Conservation (phyloP, 805 yeast genomes). For the Yarrowia sp. region DNA sequence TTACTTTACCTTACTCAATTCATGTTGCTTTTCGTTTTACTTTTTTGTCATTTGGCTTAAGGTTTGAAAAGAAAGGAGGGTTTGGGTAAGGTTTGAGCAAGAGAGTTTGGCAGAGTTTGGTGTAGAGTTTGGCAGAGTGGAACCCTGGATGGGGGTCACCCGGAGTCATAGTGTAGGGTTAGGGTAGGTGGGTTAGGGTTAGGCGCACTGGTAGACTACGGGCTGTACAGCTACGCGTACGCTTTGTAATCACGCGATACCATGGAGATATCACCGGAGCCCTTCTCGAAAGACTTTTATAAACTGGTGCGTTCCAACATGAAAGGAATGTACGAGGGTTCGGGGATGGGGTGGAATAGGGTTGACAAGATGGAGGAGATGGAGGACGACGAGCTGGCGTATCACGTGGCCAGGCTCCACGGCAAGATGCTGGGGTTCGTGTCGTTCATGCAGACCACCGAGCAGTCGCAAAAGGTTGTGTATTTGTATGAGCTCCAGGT, state of each 20-base stretch:
- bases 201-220: no score
- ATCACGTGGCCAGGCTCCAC: slow-evolving; percentile 32
- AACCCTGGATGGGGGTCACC: slow-evolving; percentile 19
- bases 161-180: not conserved
- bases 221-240: no score
- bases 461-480: slow-evolving; percentile 40
- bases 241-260: not conserved
- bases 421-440: slow-evolving; percentile 40
- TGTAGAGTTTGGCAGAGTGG: not conserved
- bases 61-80: no score
- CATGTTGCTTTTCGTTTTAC: slow-evolving; percentile 6
- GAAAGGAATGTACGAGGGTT: slow-evolving; percentile 43
- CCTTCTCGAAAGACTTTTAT: slow-evolving; percentile 41
- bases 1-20: no score
- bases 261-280: not conserved
- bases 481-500: slow-evolving; percentile 49
- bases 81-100: no score
- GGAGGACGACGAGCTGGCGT: slow-evolving; percentile 42
- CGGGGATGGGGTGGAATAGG: slow-evolving; percentile 46
- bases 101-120: not conserved
- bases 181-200: no score
- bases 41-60: no score
- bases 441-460: slow-evolving; percentile 41
- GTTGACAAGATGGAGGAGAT: slow-evolving; percentile 45
- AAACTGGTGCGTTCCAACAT: slow-evolving; percentile 43